Conservation (phyloP, 1,139 yeast species). For the Nakaseomyces kungkrabaensis region DNA sequence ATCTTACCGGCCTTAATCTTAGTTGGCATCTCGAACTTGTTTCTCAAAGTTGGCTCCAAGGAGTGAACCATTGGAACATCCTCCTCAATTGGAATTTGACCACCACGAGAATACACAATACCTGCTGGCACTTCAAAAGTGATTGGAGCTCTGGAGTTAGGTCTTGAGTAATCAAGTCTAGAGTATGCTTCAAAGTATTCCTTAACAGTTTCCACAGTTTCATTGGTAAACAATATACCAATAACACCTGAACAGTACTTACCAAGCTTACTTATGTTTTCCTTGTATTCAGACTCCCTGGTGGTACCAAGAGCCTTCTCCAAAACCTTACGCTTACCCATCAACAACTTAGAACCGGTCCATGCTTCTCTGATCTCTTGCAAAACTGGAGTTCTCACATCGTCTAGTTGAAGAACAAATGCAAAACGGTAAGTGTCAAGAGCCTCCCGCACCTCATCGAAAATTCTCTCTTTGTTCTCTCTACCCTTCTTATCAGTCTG, state of each 20-base stretch:
- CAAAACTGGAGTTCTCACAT: constrained; percentile 90
- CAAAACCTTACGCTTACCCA: constrained; percentile 89
- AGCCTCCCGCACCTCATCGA: constrained; percentile 77
- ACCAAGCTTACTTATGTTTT: constrained; percentile 63
- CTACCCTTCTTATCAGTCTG: constrained; percentile 93
- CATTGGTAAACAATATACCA: constrained; percentile 83
- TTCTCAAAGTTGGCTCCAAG: constrained; percentile 83
- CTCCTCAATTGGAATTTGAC: constrained; percentile 79
- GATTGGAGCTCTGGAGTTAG: constrained; percentile 75
- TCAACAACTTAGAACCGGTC: constrained; percentile 76
- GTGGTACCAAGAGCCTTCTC: constrained; percentile 86
- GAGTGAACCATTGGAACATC: constrained; percentile 97
- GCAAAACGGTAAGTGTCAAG: constrained; percentile 68
- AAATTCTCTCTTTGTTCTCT: constrained; percentile 83
- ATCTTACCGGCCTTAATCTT: constrained; percentile 84
- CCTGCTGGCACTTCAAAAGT: constrained; percentile 85
- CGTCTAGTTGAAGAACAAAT: constrained; percentile 81
- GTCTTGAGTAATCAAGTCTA: constrained; percentile 79
- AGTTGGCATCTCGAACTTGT: constrained; percentile 83
- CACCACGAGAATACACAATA: constrained; percentile 87
- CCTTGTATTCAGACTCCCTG: constrained; percentile 83
- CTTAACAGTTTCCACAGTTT: constrained; percentile 70
- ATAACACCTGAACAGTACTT: constrained; percentile 58
- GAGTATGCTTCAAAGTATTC: constrained; percentile 73
- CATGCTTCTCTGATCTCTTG: constrained; percentile 90